These are phyloP conservation scores for Chamaecrista fasciculata DNA, from an alignment of 306 rosid species.

Conservation along the genomic window DNA sequence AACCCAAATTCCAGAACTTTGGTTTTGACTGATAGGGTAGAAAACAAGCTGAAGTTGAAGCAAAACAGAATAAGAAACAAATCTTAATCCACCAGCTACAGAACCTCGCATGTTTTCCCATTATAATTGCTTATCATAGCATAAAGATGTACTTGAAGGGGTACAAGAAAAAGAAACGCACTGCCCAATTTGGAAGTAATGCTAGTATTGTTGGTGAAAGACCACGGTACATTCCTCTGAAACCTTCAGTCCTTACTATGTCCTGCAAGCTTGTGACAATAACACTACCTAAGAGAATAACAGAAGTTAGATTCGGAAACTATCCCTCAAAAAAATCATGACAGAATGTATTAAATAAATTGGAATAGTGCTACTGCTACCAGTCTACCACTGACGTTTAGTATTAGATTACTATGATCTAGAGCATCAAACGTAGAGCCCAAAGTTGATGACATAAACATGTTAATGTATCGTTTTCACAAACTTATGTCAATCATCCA, in stretches of 20 bases:
- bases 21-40: background rate
- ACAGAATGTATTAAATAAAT: background rate
- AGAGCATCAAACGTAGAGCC: conserved; percentile 5
- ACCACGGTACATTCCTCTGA: conserved; percentile 90
- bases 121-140: conserved; percentile 1
- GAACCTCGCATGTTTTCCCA: conserved; percentile 8
- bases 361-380: background rate
- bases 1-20: conserved; percentile 10
- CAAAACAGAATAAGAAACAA: conserved; percentile 11
- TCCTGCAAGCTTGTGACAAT: conserved; percentile 70
- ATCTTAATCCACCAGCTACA: conserved; percentile 5
- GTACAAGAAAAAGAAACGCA: conserved; percentile 44
- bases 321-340: conserved; percentile 1
- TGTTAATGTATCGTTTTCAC: background rate
- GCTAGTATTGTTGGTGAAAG: conserved; percentile 93
- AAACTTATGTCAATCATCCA: background rate
- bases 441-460: conserved; percentile 4
- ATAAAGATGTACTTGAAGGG: conserved; percentile 14
- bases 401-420: conserved; percentile 9
- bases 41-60: conserved; percentile 4
- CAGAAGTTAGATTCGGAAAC: conserved; percentile 25
- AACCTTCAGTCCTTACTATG: conserved; percentile 76
- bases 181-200: conserved; percentile 98
- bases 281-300: conserved; percentile 60
- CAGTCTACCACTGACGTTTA: background rate